These are phyloP conservation scores for Xylaria multiplex DNA, from an alignment of 2,329 filamentous ascomycete genomes.

Conservation along the genomic window DNA sequence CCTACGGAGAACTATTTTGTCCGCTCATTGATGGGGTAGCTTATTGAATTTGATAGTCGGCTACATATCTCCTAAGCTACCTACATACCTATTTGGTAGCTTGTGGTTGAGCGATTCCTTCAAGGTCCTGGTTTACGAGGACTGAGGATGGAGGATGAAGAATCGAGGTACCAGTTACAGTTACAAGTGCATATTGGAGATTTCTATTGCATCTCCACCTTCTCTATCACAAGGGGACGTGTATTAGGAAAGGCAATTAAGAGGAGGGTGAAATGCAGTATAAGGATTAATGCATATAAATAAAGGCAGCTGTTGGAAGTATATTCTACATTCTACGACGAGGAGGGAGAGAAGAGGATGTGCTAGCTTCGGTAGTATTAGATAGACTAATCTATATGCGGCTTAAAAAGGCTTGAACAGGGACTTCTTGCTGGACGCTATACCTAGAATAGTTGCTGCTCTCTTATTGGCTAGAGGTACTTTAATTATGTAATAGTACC, in stretches of 20 bases:
- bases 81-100: neutral
- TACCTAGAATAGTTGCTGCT: constrained; percentile 29
- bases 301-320: neutral
- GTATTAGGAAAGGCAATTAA: neutral
- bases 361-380: no score
- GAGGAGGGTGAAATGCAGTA: neutral
- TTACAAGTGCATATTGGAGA: neutral
- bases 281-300: neutral
- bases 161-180: constrained; percentile 4
- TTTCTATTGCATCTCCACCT: neutral
- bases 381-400: neutral
- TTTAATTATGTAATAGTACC: no score
- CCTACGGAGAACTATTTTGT: neutral
- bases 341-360: neutral
- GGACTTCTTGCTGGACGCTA: constrained; percentile 6
- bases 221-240: neutral
- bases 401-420: neutral
- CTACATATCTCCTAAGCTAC: no score
- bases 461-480: constrained; percentile 26
- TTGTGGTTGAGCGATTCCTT: neutral
- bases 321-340: constrained; percentile 10
- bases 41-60: neutral
- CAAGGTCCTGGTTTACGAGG: neutral
- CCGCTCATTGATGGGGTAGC: neutral
- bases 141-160: neutral